Evolutionary conservation across 306 rosid species (phyloP).

Genomic region (Trifolium dubium): DNA sequence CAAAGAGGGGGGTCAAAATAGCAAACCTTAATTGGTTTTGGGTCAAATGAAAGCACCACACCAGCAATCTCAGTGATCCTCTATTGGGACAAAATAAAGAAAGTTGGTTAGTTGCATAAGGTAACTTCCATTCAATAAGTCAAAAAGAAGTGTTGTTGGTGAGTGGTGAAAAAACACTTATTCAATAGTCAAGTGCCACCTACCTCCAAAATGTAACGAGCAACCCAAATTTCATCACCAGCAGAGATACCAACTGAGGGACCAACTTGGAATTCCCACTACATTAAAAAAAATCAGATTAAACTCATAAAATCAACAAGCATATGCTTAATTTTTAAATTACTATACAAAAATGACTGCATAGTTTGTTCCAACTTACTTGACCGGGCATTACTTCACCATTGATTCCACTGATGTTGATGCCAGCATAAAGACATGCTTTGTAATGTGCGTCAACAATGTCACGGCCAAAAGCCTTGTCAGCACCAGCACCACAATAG

Average conservation of each 20-base stretch:
- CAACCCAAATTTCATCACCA: constrained; percentile 85
- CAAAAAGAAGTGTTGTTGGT: constrained; percentile 9
- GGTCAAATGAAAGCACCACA: constrained; percentile 81
- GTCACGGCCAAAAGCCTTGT: constrained; percentile 91
- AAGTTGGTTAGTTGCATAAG: constrained; percentile 1
- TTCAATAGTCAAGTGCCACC: constrained; percentile 47
- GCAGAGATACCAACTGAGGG: constrained; percentile 89
- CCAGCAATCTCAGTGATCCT: constrained; percentile 93
- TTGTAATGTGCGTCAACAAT: constrained; percentile 89
- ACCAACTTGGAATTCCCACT: constrained; percentile 99
- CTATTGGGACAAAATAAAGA: constrained; percentile 48
- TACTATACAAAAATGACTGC: not conserved
- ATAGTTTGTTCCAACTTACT: constrained; percentile 40
- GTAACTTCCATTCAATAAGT: constrained; percentile 8
- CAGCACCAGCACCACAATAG: constrained; percentile 83
- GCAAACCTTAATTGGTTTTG: constrained; percentile 86
- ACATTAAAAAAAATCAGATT: constrained; percentile 14
- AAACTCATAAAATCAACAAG: not conserved
- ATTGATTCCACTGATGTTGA: constrained; percentile 86
- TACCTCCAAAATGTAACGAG: constrained; percentile 99
- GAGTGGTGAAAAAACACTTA: not conserved
- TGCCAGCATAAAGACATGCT: constrained; percentile 89
- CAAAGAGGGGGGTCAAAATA: not conserved
- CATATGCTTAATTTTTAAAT: not conserved
- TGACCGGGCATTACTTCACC: constrained; percentile 99